Base-by-base conservation (phyloP, 768 basidiomycete genomes). In the Rhizopogon roseolus region DNA sequence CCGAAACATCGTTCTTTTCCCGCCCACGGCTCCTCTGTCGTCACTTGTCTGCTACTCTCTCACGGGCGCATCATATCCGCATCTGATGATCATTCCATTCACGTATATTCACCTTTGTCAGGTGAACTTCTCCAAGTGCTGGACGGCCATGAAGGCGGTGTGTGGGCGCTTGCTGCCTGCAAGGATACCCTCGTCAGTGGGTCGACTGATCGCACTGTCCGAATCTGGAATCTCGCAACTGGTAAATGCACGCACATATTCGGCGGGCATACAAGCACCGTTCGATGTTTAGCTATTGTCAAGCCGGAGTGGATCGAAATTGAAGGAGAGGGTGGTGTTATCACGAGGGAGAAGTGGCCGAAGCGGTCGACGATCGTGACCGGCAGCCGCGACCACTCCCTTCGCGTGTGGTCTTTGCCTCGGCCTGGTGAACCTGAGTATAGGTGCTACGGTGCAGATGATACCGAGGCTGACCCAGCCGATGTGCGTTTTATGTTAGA, bases 1-100 rank as follows among this genome's bases (percentile, higher is more conserved):
- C 90, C 86, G 13, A 88, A 82, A 59, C 87, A 90, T 54, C 75
- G 86, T 49, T 85, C 86, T 4, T 96, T 98, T 74, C 79, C 87
- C 1, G 94, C 94, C 10, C 90, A 94, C 61, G 92, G 93, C 0
- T 82, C 82, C 42, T 85, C 88, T 22, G 96, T 98, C 57, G 93
- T 99, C 66, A 99, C 96, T 40, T 97, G 94, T 68, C 83, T 98
- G 43, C 82, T 98, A 62, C 92, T 99, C 74, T 97, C 96, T 48
- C 84, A 85, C 56, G 90, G 90, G 29, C 92, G 95, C 56, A 93
- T 99, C 71, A 93, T 99, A 63, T 94, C 92, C 10, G 95, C 96
- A 10, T 96, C 93, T 0, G 96, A 99, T 69, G 95, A 98, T 70
- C 93, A 98, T 62, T 90, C 93, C 4, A 97, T 98, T 64, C 91